A percentile compares a stretch with the other conserved stretches of the same genome.
These are phyloP conservation scores for Didymella keratinophila DNA, from an alignment of 2,329 filamentous ascomycete genomes.

Conservation along the genomic window DNA sequence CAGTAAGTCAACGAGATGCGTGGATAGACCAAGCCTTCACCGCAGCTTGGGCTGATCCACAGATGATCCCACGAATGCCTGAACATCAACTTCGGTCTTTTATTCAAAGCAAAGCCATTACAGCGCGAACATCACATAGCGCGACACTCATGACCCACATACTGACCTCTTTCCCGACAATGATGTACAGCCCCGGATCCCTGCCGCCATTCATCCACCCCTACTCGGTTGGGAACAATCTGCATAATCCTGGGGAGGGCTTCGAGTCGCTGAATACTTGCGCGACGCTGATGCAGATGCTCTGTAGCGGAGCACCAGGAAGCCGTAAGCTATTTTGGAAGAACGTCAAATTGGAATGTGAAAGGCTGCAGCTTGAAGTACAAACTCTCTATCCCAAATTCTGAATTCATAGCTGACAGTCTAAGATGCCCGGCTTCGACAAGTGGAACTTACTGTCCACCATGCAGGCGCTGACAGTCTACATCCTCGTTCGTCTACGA, in stretches of 20 bases:
- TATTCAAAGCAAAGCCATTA: neutral
- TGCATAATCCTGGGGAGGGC: neutral
- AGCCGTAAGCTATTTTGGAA: slow-evolving; percentile 3
- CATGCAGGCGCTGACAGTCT: neutral
- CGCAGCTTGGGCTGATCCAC: neutral
- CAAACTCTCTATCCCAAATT: neutral
- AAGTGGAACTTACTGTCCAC: neutral
- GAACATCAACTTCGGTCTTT: neutral
- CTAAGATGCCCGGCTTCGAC: neutral
- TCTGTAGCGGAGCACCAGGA: neutral
- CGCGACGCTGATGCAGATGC: neutral
- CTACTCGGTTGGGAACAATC: neutral
- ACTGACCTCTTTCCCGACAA: neutral
- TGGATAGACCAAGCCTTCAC: neutral
- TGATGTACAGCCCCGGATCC: neutral
- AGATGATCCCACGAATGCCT: neutral
- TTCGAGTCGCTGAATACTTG: neutral
- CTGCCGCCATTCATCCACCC: neutral
- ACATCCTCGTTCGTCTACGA: slow-evolving; percentile 1
- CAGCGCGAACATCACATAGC: neutral
- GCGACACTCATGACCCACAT: slow-evolving; percentile 1
- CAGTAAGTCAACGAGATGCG: neutral
- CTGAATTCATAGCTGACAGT: neutral
- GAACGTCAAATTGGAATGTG: neutral
- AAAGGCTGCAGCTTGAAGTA: neutral